Evolutionary conservation across 257 asterid species (phyloP), one percentile per base, ranked within the genome.

Genomic region (Thymus quinquecostatus): DNA sequence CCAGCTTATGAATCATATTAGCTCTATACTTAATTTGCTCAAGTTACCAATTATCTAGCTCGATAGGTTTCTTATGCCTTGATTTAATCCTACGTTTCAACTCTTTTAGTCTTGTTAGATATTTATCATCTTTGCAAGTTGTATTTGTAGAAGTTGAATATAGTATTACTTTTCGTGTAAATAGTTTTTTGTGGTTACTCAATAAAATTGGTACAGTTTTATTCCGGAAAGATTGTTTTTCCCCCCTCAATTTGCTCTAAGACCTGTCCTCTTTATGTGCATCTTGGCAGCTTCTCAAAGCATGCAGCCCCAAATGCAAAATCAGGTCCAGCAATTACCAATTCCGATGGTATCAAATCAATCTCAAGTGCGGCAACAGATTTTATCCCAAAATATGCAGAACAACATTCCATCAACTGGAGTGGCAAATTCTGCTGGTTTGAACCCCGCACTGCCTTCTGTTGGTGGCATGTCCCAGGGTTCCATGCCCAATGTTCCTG

Each of bases 251-350:
- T 51, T 14, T 53, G 43, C 67, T 45, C 62, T 68, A 80, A 45
- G 64, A 73, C 64, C 29, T 75, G 69, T 53, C 43, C 77, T 41
- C 27, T 65, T 38, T 56, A 53, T 32, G 47, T 57, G 62, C 66
- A 62, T 73, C 45, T 75, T 57, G 63, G 77, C 79, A 91, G 99
- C 78, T 79, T 84, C 96, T 62, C 96, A 89, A 56, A 68, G 72
- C 76, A 82, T 87, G 84, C 99, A 84, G 70, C 74, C 98, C 68
- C 98, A 92, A 81, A 76, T 95, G 30, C 95, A 79, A 72, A 89
- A 84, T 82, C 99, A 86, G 79, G 95, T 79, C 57, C 96, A 83
- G 77, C 90, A 79, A 71, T 84, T 84, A 59, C 73, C 91, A 66
- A 79, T 79, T 74, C 81, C 96, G 54, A 76, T 87, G 78, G 86